Evolutionary conservation across 805 yeast genomes (phyloP).

Genomic region (Grigorovia yakushimaensis): DNA sequence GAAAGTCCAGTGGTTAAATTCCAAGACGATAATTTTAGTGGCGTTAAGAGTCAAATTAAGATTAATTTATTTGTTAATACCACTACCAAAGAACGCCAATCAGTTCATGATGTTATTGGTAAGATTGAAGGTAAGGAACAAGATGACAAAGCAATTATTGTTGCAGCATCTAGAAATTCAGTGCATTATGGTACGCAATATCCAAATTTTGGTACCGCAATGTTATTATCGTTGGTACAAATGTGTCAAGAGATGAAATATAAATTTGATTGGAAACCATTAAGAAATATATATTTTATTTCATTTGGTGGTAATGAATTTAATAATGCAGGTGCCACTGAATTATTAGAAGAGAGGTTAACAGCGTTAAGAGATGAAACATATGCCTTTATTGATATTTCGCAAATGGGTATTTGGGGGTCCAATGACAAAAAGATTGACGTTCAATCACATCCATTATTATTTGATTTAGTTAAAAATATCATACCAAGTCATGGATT

Average conservation of each 20-base stretch:
- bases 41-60: conserved; percentile 10
- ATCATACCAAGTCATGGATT: conserved; percentile 14
- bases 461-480: conserved; percentile 37
- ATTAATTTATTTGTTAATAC: conserved; percentile 33
- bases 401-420: conserved; percentile 36
- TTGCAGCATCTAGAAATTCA: conserved; percentile 80
- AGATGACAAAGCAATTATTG: conserved; percentile 55
- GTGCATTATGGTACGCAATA: conserved; percentile 63
- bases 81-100: conserved; percentile 44
- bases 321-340: conserved; percentile 78
- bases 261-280: conserved; percentile 68
- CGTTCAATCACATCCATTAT: conserved; percentile 55
- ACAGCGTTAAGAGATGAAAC: conserved; percentile 49
- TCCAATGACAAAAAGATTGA: conserved; percentile 42
- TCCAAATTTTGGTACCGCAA: conserved; percentile 66
- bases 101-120: conserved; percentile 71
- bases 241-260: conserved; percentile 55
- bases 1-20: conserved; percentile 22
- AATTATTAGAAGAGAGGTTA: conserved; percentile 53
- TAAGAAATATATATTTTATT: conserved; percentile 70
- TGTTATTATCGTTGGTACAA: conserved; percentile 61
- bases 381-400: conserved; percentile 62
- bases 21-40: conserved; percentile 16
- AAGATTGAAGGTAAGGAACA: conserved; percentile 76
- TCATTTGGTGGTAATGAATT: conserved; percentile 79